Evolutionary conservation across 306 rosid species (phyloP).

Genomic region (Urtica urens): DNA sequence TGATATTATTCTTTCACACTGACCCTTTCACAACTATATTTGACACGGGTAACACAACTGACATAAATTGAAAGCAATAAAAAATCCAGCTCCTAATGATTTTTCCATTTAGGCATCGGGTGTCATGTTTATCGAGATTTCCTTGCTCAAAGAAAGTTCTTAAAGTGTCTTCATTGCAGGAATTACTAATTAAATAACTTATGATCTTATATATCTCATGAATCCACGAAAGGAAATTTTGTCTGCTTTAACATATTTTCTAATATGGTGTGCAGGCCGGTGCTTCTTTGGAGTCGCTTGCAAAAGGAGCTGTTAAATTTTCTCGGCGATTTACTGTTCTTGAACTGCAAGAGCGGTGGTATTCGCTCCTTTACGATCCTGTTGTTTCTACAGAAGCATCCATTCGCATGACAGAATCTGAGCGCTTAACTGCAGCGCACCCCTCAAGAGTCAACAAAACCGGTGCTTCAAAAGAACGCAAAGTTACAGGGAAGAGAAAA

Average conservation of each 20-base stretch:
- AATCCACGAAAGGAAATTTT: background rate
- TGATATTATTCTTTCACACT: too few relatives aligned
- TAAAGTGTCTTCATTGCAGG: too few relatives aligned
- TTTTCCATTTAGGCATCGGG: too few relatives aligned
- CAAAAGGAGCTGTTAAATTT: constrained; percentile 94
- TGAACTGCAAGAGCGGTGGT: constrained; percentile 84
- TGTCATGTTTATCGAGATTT: too few relatives aligned
- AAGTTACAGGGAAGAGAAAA: constrained; percentile 50
- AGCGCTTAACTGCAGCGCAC: constrained; percentile 31
- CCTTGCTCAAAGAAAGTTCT: too few relatives aligned
- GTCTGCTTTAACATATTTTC: constrained; percentile 12
- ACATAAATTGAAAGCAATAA: too few relatives aligned
- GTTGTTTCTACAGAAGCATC: constrained; percentile 50
- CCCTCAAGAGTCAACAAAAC: constrained; percentile 34
- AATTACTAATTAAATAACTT: too few relatives aligned
- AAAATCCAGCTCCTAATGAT: too few relatives aligned
- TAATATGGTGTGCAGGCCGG: constrained; percentile 48
- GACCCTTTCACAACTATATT: too few relatives aligned
- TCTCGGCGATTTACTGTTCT: constrained; percentile 55
- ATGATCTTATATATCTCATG: background rate
- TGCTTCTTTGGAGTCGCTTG: constrained; percentile 96
- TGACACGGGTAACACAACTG: too few relatives aligned
- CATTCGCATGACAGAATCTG: constrained; percentile 35
- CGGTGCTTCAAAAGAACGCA: constrained; percentile 45
- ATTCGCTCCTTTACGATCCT: constrained; percentile 66